These are phyloP conservation scores for Penicillium riverlandense DNA, from an alignment of 495 filamentous ascomycete species.

Conservation along the genomic window DNA sequence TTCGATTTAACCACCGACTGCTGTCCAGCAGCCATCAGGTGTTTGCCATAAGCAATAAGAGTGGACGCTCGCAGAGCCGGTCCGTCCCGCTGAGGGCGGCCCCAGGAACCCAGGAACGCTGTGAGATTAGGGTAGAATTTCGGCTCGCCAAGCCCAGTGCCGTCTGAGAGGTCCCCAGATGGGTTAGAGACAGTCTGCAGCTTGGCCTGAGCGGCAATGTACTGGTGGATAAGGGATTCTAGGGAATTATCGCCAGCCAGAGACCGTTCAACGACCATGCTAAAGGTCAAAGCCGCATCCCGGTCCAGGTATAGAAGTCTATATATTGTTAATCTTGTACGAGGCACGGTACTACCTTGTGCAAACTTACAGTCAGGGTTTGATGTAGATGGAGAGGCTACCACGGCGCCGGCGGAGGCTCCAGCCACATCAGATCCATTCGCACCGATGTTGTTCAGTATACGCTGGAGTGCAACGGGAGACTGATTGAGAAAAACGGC, in stretches of 20 bases:
- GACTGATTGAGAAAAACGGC: conserved; percentile 10
- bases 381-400: conserved; percentile 54
- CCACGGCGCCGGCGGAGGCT: conserved; percentile 48
- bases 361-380: conserved; percentile 51
- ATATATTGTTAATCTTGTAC: not conserved
- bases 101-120: conserved; percentile 58
- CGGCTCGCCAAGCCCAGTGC: conserved; percentile 33
- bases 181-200: conserved; percentile 56
- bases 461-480: conserved; percentile 38
- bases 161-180: conserved; percentile 44
- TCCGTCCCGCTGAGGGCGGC: conserved; percentile 65
- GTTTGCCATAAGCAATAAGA: conserved; percentile 35
- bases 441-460: conserved; percentile 56
- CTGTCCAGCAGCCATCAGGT: conserved; percentile 29
- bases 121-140: conserved; percentile 50
- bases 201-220: conserved; percentile 49
- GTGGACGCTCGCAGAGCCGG: conserved; percentile 63
- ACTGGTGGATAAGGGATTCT: conserved; percentile 45
- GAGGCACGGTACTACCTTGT: conserved; percentile 35
- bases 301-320: conserved; percentile 63
- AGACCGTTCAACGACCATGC: conserved; percentile 52
- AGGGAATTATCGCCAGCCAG: conserved; percentile 46
- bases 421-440: conserved; percentile 38
- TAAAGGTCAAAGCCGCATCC: conserved; percentile 58
- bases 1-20: conserved; percentile 16